Base-by-base conservation (phyloP, 1,139 yeast genomes). In the Taphrina flavorubra region DNA sequence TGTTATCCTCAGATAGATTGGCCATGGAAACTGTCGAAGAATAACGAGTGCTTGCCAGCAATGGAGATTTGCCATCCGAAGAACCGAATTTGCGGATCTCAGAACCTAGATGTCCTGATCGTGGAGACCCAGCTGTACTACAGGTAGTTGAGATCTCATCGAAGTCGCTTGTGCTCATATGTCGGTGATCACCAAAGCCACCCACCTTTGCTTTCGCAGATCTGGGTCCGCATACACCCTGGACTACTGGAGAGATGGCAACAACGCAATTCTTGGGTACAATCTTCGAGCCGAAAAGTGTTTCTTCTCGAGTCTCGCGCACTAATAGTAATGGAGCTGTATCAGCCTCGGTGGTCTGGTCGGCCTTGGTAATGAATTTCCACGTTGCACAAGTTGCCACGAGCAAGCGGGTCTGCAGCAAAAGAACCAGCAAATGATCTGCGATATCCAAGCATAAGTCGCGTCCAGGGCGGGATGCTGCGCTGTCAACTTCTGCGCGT, bases 371-470 rank as follows among this genome's bases (percentile, higher is more conserved):
- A 16, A 49, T 20, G 51, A 63, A 8, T 34, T 14, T 34, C 61
- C 67, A 55, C 13, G 44, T 31, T 14, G 42, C 39, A 25, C 61
- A 42, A n/a, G 47, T 47, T 18, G 67, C 16, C 16, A 55, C 61
- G 18, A 63, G 61, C 44, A 63, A 31, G 10, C 57, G 67, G 13
- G 67, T 63, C 47, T 63, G 67, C n/a, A 63, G 46, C 25, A 55
- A 16, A 2, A 55, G 36, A 1, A 49, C 25, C 10, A 63, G 46
- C 14, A 63, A 39, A 34, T 63, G 61, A 37, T 63, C 67, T 10
- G 67, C 44, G 25, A 62, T n/a, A 16, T 37, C 6, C 36, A 2
- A n/a, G 34, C 16, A 10, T 31, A 16, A n/a, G 13, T 18, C 60
- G 49, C 3, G 14, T n/a, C 6, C n/a, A 25, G 16, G 5, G 5